A percentile compares a stretch with the other conserved stretches of the same genome.
Evolutionary conservation across 805 yeast species (phyloP).

Genomic region (Monosporozyma yasuniensis): DNA sequence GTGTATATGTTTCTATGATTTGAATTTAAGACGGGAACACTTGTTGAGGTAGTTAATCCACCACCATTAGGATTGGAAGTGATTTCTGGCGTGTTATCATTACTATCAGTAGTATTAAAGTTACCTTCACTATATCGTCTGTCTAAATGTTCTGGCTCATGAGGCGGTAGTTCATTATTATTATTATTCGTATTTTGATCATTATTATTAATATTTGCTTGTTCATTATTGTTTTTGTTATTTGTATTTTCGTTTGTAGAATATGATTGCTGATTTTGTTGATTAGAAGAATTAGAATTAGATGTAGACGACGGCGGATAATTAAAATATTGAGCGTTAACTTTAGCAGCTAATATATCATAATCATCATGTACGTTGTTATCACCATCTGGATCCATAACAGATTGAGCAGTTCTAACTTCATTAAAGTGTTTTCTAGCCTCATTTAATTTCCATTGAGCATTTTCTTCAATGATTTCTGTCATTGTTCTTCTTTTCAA

Average conservation of each 20-base stretch:
- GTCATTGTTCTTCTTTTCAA: slow-evolving; percentile 79
- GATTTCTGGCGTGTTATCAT: not conserved
- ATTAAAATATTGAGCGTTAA: slow-evolving; percentile 29
- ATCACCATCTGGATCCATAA: slow-evolving; percentile 20
- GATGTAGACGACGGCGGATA: slow-evolving; percentile 1
- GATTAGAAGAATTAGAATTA: not conserved
- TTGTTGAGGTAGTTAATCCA: not conserved
- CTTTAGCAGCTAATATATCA: slow-evolving; percentile 29
- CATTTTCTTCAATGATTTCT: slow-evolving; percentile 47
- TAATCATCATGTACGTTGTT: slow-evolving; percentile 26
- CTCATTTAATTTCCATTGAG: slow-evolving; percentile 34
- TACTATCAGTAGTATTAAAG: not conserved
- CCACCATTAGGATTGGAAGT: not conserved
- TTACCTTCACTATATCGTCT: not conserved
- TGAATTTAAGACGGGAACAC: not conserved
- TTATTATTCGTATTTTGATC: not conserved
- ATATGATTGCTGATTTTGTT: not conserved
- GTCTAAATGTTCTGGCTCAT: not conserved
- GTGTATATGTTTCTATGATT: slow-evolving; percentile 2
- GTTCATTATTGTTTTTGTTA: not conserved
- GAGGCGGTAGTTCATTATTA: not conserved
- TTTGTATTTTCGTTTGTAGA: not conserved
- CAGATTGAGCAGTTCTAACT: slow-evolving; percentile 16
- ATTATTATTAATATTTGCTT: not conserved
- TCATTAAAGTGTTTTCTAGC: slow-evolving; percentile 52